Percentiles rank a stretch among this genome's conserved stretches.
phyloP scores from a whole-genome alignment of 768 basidiomycete genomes.

The Tricholoma sp. region DNA sequence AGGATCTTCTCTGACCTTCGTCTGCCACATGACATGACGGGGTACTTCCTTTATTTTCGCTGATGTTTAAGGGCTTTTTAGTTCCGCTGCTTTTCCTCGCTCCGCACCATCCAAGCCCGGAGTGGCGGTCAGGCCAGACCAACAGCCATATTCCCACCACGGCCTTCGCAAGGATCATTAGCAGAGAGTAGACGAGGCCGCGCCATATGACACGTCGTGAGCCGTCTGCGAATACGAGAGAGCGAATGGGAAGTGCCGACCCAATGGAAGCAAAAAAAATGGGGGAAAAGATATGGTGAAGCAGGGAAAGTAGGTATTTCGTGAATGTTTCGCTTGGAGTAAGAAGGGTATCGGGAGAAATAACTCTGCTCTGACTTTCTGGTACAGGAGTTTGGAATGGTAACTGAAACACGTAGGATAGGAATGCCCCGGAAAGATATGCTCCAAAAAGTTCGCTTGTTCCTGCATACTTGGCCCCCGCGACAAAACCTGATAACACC shows the following conservation, averaged over 20 bases:
- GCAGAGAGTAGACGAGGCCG: conserved; percentile 49
- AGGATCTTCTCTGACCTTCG: background rate
- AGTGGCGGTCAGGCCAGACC: conserved; percentile 22
- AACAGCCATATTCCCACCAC: conserved; percentile 42
- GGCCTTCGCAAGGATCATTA: conserved; percentile 55
- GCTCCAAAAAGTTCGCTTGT: conserved; percentile 62
- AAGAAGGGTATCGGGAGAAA: background rate
- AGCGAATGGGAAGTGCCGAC: conserved; percentile 43
- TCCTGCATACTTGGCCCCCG: conserved; percentile 46
- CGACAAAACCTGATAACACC: conserved; percentile 38
- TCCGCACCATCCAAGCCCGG: conserved; percentile 11
- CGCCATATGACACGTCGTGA: conserved; percentile 39
- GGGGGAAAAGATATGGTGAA: conserved; percentile 45
- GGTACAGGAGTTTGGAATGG: background rate
- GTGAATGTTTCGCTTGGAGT: conserved; percentile 26
- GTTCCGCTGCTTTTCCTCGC: background rate
- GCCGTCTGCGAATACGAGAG: conserved; percentile 35
- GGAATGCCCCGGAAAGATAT: conserved; percentile 50
- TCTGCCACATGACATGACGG: background rate
- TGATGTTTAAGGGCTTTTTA: background rate
- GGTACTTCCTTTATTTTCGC: background rate
- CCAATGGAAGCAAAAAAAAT: conserved; percentile 69
- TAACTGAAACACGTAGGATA: conserved; percentile 29
- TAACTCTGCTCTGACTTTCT: background rate
- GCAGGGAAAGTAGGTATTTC: conserved; percentile 29